Percentiles rank a stretch among this genome's conserved stretches.
These are phyloP conservation scores for Orbilia oligospora DNA, from an alignment of 2,329 filamentous ascomycete species.

Conservation along the genomic window DNA sequence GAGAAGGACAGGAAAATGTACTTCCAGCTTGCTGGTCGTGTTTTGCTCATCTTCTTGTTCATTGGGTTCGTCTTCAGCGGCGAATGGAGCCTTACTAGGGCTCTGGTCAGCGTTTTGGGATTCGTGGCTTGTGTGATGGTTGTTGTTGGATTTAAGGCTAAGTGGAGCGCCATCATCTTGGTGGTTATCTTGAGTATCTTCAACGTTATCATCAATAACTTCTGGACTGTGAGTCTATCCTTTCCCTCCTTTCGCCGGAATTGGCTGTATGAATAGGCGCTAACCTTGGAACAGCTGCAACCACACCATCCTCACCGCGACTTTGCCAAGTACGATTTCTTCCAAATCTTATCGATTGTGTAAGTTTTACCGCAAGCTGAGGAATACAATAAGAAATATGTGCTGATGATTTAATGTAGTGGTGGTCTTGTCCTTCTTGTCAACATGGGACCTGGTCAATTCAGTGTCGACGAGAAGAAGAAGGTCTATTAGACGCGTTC, in stretches of 20 bases:
- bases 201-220: constrained; percentile 98
- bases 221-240: constrained; percentile 89
- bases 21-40: constrained; percentile 96
- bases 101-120: constrained; percentile 86
- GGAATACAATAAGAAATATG: not conserved
- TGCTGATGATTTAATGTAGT: constrained; percentile 67
- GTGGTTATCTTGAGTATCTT: constrained; percentile 96
- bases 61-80: constrained; percentile 96
- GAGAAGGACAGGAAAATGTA: constrained; percentile 99
- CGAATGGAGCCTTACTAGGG: constrained; percentile 89
- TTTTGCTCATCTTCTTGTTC: constrained; percentile 97
- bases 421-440: constrained; percentile 95
- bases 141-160: constrained; percentile 99
- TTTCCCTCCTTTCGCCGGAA: not conserved
- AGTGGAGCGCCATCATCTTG: constrained; percentile 95
- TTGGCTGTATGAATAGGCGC: constrained; percentile 62
- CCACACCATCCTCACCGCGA: constrained; percentile 99
- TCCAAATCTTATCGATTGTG: constrained; percentile 99
- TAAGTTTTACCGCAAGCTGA: constrained; percentile 67
- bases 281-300: constrained; percentile 77
- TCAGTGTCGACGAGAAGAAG: constrained; percentile 99
- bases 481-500: constrained; percentile 85
- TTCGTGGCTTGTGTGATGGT: constrained; percentile 97
- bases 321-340: constrained; percentile 99
- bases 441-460: constrained; percentile 97